Evolutionary conservation across 306 rosid species (phyloP).

Genomic region (Corylus avellana): DNA sequence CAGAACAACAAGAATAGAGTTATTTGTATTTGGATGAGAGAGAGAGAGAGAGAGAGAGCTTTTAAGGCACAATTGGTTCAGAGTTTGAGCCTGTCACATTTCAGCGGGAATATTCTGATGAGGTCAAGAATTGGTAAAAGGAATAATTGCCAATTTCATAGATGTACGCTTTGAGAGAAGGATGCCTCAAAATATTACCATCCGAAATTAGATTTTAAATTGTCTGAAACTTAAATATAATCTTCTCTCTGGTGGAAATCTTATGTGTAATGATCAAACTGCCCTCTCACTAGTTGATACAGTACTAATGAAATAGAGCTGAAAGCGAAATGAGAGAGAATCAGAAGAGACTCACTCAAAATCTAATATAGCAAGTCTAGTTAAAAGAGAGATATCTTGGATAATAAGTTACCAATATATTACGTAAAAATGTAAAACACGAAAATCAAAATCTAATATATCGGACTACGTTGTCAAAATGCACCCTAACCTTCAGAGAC

Average conservation of each 20-base stretch:
- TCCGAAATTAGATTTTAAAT: conserved; percentile 1
- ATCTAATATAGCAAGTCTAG: not conserved
- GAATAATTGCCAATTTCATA: not conserved
- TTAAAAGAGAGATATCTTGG: not conserved
- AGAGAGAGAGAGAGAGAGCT: not conserved
- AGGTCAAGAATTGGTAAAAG: not conserved
- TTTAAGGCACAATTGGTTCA: not conserved
- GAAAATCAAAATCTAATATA: conserved; percentile 8
- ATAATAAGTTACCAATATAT: not conserved
- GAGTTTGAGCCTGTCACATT: not conserved
- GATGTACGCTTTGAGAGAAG: not conserved
- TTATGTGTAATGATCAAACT: not conserved
- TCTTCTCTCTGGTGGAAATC: not conserved
- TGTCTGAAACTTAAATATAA: not conserved
- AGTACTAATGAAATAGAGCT: not conserved
- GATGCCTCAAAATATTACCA: not conserved
- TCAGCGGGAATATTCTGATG: not conserved
- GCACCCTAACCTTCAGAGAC: conserved; percentile 11
- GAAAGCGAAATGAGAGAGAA: not conserved
- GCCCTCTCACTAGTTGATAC: not conserved
- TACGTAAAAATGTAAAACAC: conserved; percentile 2
- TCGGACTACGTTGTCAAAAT: conserved; percentile 14
- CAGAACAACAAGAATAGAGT: not conserved
- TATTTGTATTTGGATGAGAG: not conserved
- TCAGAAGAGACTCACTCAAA: not conserved